Conservation (phyloP, 345 rosid species). For the Populus nigra region DNA sequence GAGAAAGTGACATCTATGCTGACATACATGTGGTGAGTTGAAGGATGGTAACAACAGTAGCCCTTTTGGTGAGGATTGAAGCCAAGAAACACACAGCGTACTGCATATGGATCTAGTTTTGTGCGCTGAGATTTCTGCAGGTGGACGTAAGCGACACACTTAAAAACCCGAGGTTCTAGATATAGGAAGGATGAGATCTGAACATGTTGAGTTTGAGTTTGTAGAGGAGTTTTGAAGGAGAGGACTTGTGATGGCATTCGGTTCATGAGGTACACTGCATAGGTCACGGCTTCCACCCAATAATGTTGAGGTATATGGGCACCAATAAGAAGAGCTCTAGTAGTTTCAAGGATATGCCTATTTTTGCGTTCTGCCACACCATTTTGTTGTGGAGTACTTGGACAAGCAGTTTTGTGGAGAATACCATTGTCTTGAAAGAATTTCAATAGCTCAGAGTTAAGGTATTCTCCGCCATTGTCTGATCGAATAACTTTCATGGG, state of each 20-base stretch:
- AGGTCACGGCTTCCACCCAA: background rate
- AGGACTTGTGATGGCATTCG: background rate
- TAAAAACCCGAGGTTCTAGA: background rate
- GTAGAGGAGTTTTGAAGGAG: background rate
- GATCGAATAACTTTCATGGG: too few relatives aligned
- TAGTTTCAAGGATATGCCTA: background rate
- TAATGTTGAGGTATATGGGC: background rate
- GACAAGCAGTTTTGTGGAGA: too few relatives aligned
- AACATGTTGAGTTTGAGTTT: too few relatives aligned
- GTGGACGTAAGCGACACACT: background rate
- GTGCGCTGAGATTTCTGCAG: background rate
- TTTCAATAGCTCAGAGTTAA: too few relatives aligned
- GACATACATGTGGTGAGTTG: background rate
- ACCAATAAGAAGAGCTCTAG: background rate
- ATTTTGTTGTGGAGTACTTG: too few relatives aligned
- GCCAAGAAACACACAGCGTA: background rate
- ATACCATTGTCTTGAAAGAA: too few relatives aligned
- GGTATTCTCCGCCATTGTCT: too few relatives aligned
- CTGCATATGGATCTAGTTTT: background rate
- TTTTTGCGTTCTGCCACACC: background rate
- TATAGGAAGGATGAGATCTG: background rate
- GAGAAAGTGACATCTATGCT: background rate
- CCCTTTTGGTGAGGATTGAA: background rate
- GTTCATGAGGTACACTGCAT: background rate
- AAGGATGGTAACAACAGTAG: background rate